A percentile compares a stretch with the other conserved stretches of the same genome.
Evolutionary conservation across 345 rosid genomes (phyloP).

Genomic region (Eucalyptus globulus): DNA sequence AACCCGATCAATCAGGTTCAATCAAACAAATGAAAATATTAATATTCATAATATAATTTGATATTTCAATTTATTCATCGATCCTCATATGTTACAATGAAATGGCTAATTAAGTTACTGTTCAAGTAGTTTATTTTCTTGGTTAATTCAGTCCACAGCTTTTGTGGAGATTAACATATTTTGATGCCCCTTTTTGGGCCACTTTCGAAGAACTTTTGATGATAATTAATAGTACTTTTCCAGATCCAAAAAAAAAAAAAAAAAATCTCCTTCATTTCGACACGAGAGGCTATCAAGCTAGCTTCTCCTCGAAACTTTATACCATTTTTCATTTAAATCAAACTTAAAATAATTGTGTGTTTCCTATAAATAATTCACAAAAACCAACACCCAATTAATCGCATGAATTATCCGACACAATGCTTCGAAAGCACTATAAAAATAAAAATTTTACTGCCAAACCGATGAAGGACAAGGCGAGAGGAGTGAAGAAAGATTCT

Average conservation of each 20-base stretch:
- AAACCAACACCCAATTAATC: neutral
- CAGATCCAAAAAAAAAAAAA: too few species aligned
- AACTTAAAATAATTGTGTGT: neutral
- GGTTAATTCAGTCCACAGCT: too few species aligned
- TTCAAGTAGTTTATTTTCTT: too few species aligned
- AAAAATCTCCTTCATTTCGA: neutral
- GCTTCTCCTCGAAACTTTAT: rapidly evolving
- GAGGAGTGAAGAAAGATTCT: neutral
- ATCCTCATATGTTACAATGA: too few species aligned
- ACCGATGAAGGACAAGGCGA: neutral
- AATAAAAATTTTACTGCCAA: neutral
- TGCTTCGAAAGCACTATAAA: neutral
- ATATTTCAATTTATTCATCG: neutral
- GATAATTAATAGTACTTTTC: too few species aligned
- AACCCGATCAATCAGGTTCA: rapidly evolving
- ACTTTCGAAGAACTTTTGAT: too few species aligned
- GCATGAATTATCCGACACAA: too few species aligned
- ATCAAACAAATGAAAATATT: neutral
- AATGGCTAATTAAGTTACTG: too few species aligned
- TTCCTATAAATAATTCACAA: neutral
- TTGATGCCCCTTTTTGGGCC: too few species aligned
- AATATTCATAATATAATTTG: neutral
- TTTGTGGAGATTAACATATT: too few species aligned
- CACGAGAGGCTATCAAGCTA: neutral
- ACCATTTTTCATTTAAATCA: rapidly evolving